These are phyloP conservation scores for Alternaria consortialis DNA, from an alignment of 2,329 filamentous ascomycete genomes.

Conservation along the genomic window DNA sequence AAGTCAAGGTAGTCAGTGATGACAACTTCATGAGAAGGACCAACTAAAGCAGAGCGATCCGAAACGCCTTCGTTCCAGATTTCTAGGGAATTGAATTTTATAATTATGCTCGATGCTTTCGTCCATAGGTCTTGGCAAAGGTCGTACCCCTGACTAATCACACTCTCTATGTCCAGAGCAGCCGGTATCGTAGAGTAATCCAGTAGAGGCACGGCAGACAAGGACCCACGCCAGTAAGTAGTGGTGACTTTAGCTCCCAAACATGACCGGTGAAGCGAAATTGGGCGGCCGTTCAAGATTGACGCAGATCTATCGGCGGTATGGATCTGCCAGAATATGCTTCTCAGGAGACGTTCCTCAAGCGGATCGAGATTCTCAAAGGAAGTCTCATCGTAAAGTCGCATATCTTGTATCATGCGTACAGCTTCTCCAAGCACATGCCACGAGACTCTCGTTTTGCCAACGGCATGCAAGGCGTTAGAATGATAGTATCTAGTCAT, in stretches of 20 bases:
- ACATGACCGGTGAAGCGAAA: not conserved
- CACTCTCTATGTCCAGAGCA: conserved; percentile 1
- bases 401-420: not conserved
- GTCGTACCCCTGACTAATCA: not conserved
- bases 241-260: not conserved
- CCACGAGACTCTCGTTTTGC: not conserved
- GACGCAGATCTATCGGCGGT: not conserved
- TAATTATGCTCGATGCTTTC: conserved; percentile 1
- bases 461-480: not conserved
- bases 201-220: not conserved
- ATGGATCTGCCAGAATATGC: not conserved
- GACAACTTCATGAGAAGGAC: not conserved
- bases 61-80: not conserved
- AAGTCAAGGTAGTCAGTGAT: not conserved
- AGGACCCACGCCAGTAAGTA: not conserved
- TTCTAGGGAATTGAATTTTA: not conserved
- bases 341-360: not conserved
- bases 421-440: not conserved
- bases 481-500: not conserved
- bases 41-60: not conserved
- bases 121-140: not conserved
- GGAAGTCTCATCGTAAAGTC: not conserved
- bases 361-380: not conserved
- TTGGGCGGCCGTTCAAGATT: not conserved
- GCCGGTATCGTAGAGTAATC: not conserved